Evolutionary conservation across 805 yeast species (phyloP), one percentile per base, ranked within the genome.

Genomic region (Kodamaea kaohsiungensis): DNA sequence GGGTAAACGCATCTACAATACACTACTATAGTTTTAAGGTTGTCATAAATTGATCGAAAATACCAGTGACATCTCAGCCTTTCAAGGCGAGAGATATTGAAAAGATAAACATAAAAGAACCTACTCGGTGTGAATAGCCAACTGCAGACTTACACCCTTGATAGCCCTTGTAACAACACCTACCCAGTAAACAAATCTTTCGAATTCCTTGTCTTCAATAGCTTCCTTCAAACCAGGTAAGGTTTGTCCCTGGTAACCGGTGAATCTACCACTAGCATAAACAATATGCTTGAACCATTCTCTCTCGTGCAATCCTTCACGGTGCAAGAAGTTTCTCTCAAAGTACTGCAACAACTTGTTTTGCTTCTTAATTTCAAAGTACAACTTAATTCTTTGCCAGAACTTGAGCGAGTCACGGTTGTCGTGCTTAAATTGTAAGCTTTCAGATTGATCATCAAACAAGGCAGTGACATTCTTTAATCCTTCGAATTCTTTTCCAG

Each of bases 211-310:
- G 42, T 73, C 80, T 49, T 71, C 76, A 12, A 85, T 57, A 0
- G 88, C 83, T 55, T 85, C 90, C 35, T 71, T 67, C 18, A 87
- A 67, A 0, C 87, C 86, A 1, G 92, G 89, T 46, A 86, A 69
- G 0, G 84, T 73, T 49, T 76, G 82, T 1, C 82, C 83, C 1
- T 72, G 70, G 49, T 71, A 73, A 0, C 88, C 89, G 12, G 79
- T 72, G 30, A 59, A 70, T 56, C 80, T 71, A 48, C 83, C 80
- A 7, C 89, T 85, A 2, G 88, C 88, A 65, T 76, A 84, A 0
- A 87, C 70, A 25, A 84, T 72, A 67, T 87, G 90, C 63, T 78
- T 85, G 73, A 84, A 81, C 87, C 88, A 85, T 6, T 67, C 66
- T 58, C 90, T 73, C 35, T 74, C 74, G 30, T 70, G 61, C 33